Evolutionary conservation across 306 rosid genomes (phyloP), one percentile per base, ranked within the genome.

Genomic region (Arachis hypogaea): DNA sequence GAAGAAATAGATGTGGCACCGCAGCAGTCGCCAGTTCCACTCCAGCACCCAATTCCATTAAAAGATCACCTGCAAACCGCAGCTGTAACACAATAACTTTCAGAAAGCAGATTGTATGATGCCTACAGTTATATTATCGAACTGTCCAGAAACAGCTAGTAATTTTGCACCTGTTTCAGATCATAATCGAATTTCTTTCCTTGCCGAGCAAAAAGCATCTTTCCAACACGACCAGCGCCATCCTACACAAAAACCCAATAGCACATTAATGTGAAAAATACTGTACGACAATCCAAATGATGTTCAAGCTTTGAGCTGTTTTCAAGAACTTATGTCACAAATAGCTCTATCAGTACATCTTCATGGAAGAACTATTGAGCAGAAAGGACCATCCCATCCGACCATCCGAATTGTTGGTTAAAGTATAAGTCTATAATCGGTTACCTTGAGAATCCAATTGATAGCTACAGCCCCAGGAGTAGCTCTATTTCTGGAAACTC

Each of bases 181-280:
- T 94, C 97, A 84, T 85, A 94, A 79, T 94, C 99, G 88, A 94
- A 94, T 69, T 94, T 94, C 84, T 88, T 94, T 73, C 99, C 99
- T 74, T 94, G 97, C 30, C 97, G 93, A 40, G 99, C 91, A 84
- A 86, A 94, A 29, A 94, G 87, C 99, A 94, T 94, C 88, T 94
- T 94, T 33, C 99, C 99, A 40, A 94, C 90, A 54, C 99, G 99
- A 79, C 99, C 99, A 71, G 99, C 97, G 30, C 99, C 99, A 69
- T 94, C 99, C 97, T 93, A 72, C 66, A 79, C 52, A 44, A 78
- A 52, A 16, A 57, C 36, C 30, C 45, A 59, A 38, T 1, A 64
- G 54, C 6, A 44, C 57, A 43, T 14, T 68, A 47, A 65, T 44
- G 60, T 38, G 56, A 59, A 46, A 45, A 41, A 51, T 3, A 74